Conservation (phyloP, 495 filamentous ascomycete genomes). For the Neurospora sp. region DNA sequence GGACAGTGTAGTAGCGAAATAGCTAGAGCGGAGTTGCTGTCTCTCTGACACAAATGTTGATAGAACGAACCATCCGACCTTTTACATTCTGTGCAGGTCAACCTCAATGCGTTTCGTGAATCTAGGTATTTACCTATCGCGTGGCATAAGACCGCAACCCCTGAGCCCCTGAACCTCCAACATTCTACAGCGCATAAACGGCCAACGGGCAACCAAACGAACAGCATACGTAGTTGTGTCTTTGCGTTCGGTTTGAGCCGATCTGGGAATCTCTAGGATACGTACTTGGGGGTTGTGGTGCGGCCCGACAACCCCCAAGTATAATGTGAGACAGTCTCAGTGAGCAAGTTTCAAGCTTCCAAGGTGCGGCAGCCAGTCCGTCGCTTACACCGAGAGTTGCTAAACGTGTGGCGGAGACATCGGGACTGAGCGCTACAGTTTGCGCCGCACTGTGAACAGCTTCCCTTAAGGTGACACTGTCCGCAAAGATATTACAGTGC, state of each 20-base stretch:
- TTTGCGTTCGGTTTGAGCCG: not conserved
- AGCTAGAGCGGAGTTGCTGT: not conserved
- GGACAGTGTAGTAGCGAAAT: not conserved
- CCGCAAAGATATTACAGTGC: not conserved
- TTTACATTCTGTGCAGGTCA: not conserved
- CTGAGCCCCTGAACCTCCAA: not conserved
- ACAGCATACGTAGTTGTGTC: not conserved
- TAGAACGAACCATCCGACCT: not conserved
- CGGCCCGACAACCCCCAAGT: too few species aligned
- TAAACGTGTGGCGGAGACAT: not conserved
- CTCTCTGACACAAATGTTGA: not conserved
- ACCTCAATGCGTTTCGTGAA: not conserved
- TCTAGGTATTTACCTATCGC: not conserved
- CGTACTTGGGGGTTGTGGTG: too few species aligned
- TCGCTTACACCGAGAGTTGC: not conserved
- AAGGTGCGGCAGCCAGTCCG: not conserved
- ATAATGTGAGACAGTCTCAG: not conserved
- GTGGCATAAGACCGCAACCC: not conserved
- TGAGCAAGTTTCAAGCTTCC: conserved; percentile 10
- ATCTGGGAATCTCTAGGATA: not conserved
- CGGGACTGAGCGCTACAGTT: not conserved
- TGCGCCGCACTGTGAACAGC: not conserved
- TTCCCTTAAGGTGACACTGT: too few species aligned
- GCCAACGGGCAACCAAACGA: not conserved
- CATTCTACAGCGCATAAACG: not conserved